A percentile compares a stretch with the other conserved stretches of the same genome.
phyloP scores from a whole-genome alignment of 257 asterid genomes.

The Paulownia fortunei region DNA sequence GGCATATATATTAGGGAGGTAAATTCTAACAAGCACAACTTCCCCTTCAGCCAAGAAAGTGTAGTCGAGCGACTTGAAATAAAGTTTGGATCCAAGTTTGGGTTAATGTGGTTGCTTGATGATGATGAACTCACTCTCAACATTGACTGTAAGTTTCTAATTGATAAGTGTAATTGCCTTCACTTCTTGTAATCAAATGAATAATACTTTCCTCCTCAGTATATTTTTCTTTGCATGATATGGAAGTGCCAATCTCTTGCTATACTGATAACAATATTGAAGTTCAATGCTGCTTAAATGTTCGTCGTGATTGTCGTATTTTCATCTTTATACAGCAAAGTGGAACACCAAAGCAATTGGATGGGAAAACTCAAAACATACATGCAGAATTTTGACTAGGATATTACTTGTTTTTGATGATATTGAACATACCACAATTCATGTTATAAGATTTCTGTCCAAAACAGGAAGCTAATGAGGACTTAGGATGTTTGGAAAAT shows the following conservation, averaged over 20 bases:
- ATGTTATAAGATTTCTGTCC: too few relatives aligned
- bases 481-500: too few relatives aligned
- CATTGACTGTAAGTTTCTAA: conserved; percentile 22
- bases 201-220: conserved; percentile 1
- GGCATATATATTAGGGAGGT: not conserved
- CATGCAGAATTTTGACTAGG: not conserved
- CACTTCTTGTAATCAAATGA: conserved; percentile 17
- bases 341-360: not conserved
- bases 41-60: not conserved
- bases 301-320: not conserved
- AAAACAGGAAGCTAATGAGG: too few relatives aligned
- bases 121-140: not conserved
- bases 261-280: not conserved
- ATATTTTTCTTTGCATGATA: not conserved
- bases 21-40: not conserved
- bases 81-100: not conserved
- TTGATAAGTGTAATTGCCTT: conserved; percentile 19
- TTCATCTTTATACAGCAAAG: not conserved
- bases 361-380: not conserved
- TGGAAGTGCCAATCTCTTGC: not conserved
- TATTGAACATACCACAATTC: too few relatives aligned
- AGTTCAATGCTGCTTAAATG: not conserved
- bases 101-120: not conserved
- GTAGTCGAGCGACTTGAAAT: not conserved
- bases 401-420: too few relatives aligned